Evolutionary conservation across 768 basidiomycete species (phyloP).

Genomic region (Gelatoporia subvermispora): DNA sequence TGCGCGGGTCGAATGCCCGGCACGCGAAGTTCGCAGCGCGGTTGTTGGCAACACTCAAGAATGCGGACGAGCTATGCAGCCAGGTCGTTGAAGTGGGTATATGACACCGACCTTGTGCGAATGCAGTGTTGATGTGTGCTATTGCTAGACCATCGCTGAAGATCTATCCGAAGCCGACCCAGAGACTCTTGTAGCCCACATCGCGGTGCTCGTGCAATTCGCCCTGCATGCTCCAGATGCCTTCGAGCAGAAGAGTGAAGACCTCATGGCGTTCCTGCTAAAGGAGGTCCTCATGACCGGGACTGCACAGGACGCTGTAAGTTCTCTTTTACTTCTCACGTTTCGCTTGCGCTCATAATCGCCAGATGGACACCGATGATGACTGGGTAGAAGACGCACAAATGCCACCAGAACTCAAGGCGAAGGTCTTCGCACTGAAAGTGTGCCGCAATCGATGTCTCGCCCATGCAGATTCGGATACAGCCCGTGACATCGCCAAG

Average conservation of each 20-base stretch:
- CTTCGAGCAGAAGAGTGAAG: conserved; percentile 76
- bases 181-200: conserved; percentile 55
- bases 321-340: background rate
- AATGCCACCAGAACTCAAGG: conserved; percentile 51
- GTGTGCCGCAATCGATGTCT: conserved; percentile 78
- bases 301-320: conserved; percentile 27
- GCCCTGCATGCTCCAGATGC: conserved; percentile 61
- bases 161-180: conserved; percentile 42
- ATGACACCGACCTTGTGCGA: too few species aligned
- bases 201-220: conserved; percentile 72
- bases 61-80: conserved; percentile 44
- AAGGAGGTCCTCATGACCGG: conserved; percentile 64
- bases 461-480: conserved; percentile 53
- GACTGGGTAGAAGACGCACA: conserved; percentile 78
- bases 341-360: background rate
- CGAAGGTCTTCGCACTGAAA: conserved; percentile 75
- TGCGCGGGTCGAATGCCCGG: conserved; percentile 50
- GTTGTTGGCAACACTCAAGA: conserved; percentile 55
- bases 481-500: conserved; percentile 60
- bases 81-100: conserved; percentile 60
- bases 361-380: conserved; percentile 50
- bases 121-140: background rate
- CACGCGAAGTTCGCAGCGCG: conserved; percentile 87
- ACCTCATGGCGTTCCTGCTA: conserved; percentile 65
- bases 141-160: conserved; percentile 52